Evolutionary conservation across 805 yeast genomes (phyloP).

Genomic region (Vanderwaltozyma tropicalis): DNA sequence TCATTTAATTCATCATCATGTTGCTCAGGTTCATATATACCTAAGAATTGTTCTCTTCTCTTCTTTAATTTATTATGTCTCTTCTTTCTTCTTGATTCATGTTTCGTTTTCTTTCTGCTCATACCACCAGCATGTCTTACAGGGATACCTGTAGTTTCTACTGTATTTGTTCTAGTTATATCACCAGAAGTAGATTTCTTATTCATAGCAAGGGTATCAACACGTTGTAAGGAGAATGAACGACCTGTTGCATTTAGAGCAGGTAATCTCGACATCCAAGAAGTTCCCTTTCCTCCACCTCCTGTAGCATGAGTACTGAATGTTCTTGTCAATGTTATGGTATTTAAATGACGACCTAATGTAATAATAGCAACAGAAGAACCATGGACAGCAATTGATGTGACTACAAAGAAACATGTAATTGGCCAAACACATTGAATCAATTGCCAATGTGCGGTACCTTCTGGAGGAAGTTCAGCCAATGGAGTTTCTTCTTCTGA

Average conservation of each 20-base stretch:
- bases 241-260: constrained; percentile 57
- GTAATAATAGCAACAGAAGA: constrained; percentile 72
- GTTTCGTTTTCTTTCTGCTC: constrained; percentile 37
- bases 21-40: constrained; percentile 10
- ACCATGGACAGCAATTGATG: constrained; percentile 84
- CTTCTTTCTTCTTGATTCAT: constrained; percentile 23
- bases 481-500: constrained; percentile 49
- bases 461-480: constrained; percentile 35
- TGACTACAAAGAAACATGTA: constrained; percentile 64
- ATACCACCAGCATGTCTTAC: constrained; percentile 71
- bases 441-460: constrained; percentile 45
- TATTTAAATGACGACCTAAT: constrained; percentile 76
- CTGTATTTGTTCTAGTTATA: constrained; percentile 28
- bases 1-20: constrained; percentile 23
- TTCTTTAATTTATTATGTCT: constrained; percentile 2
- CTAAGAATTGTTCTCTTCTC: constrained; percentile 2
- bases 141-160: constrained; percentile 55
- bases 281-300: constrained; percentile 40
- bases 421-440: constrained; percentile 72
- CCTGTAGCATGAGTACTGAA: constrained; percentile 63
- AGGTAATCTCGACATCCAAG: constrained; percentile 83
- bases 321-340: constrained; percentile 87
- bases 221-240: constrained; percentile 70
- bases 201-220: constrained; percentile 44
- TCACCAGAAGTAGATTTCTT: constrained; percentile 2